A percentile compares a stretch with the other conserved stretches of the same genome.
phyloP scores from a whole-genome alignment of 768 basidiomycete species.

The Boletus eberwhitei region DNA sequence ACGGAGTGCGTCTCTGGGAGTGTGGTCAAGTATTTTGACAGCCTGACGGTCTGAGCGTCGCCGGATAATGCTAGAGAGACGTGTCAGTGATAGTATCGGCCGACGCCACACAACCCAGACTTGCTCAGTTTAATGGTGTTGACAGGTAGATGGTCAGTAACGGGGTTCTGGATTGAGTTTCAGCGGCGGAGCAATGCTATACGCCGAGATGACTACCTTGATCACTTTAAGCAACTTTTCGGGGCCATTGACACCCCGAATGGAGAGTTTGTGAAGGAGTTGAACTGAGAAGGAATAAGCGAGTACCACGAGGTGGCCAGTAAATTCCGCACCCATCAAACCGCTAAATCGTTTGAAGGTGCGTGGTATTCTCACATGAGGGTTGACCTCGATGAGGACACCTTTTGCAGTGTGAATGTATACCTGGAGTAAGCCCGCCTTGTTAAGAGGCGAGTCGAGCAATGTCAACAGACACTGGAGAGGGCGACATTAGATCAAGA shows the following conservation, averaged over 20 bases:
- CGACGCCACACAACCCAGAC: constrained; percentile 30
- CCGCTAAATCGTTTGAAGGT: constrained; percentile 99
- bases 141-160: constrained; percentile 89
- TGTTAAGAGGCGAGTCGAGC: constrained; percentile 96
- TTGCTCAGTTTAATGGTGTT: constrained; percentile 95
- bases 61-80: constrained; percentile 73
- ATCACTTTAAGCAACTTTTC: constrained; percentile 97
- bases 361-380: constrained; percentile 93
- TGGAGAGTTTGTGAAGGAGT: constrained; percentile 92
- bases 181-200: neutral
- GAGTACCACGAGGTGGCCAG: neutral
- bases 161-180: constrained; percentile 66
- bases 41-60: constrained; percentile 76
- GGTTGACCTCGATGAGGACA: constrained; percentile 97
- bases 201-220: constrained; percentile 53
- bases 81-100: constrained; percentile 3
- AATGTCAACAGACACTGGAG: constrained; percentile 88
- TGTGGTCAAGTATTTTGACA: constrained; percentile 82
- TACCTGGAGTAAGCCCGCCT: constrained; percentile 93
- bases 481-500: constrained; percentile 1
- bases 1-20: constrained; percentile 86
- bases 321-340: constrained; percentile 75
- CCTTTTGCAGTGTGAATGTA: constrained; percentile 98
- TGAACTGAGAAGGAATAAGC: constrained; percentile 59
- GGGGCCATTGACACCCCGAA: constrained; percentile 92